Base-by-base conservation (phyloP, 805 yeast genomes). In the Cyberlindnera xylosilytica region DNA sequence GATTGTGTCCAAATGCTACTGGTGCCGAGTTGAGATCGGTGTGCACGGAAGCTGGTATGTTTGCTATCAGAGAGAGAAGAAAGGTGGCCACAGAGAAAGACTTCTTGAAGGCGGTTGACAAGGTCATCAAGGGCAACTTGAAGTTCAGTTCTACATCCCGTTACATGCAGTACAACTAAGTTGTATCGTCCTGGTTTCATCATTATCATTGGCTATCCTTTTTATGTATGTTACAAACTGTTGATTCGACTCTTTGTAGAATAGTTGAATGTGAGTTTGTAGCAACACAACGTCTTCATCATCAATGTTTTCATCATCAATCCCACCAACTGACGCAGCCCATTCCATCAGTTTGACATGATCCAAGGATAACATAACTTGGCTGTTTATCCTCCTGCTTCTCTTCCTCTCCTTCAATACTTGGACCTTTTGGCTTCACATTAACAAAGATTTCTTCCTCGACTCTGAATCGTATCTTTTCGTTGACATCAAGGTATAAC, bases 21-120 rank as follows among this genome's bases (percentile, higher is more conserved):
- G 99, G 99, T 66, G 99, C 99, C 3, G 99, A 93, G 70, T 74
- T 93, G 57, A 83, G 99, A 63, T 91, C 98, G 6, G 99, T 93
- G 15, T 93, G 99, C 66, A 93, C 99, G 1, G 99, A 93, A 66
- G 99, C 99, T 4, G 99, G 99, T 58, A 93, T 93, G 99, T 93
- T 90, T 73, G 99, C 99, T 34, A 93, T 93, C 42, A 81, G 99
- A 58, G 97, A 98, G 16, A 81, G 99, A 68, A 79, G 99, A 71
- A 93, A 93, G 72, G 97, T 93, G 33, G 98, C 99, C 29, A 84
- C 95, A 20, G 99, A 93, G 65, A 93, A 93, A 74, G 99, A 93
- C 66, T 93, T 93, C 75, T 72, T 93, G 58, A 89, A 91, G 55
- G 96, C 99, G 26, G 99, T 93, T 35, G 99, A 93, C 58, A 93